These are phyloP conservation scores for Claviceps sp. DNA, from an alignment of 2,329 filamentous ascomycete species.

Conservation along the genomic window DNA sequence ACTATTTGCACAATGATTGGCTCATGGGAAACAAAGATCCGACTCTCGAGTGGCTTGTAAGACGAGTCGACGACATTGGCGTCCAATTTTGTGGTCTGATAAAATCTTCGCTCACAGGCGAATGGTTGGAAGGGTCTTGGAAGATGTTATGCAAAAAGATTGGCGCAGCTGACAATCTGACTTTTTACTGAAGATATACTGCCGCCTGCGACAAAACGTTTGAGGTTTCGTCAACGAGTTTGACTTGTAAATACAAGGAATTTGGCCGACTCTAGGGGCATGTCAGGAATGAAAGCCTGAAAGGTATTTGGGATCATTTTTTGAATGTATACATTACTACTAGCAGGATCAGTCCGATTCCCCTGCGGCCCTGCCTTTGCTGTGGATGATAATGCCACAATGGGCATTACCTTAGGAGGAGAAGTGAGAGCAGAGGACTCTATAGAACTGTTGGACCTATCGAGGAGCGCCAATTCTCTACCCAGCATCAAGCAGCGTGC, in stretches of 20 bases:
- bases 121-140: conserved; percentile 89
- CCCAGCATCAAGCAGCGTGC: no score
- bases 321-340: neutral
- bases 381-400: neutral
- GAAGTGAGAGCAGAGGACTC: no score
- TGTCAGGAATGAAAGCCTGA: neutral
- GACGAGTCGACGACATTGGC: conserved; percentile 62
- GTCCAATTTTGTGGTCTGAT: conserved; percentile 68
- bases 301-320: no score
- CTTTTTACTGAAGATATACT: no score
- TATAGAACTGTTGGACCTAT: no score
- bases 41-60: conserved; percentile 67
- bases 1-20: conserved; percentile 72
- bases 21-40: conserved; percentile 76
- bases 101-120: conserved; percentile 82
- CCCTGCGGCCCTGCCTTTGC: no score
- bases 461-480: no score
- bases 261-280: neutral
- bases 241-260: neutral
- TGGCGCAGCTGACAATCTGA: no score
- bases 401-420: no score
- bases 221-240: neutral
- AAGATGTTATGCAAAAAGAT: no score
- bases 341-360: neutral
- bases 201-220: neutral